Base-by-base conservation (phyloP, 2,329 filamentous ascomycete genomes). In the Orbilia blumenaviensis region DNA sequence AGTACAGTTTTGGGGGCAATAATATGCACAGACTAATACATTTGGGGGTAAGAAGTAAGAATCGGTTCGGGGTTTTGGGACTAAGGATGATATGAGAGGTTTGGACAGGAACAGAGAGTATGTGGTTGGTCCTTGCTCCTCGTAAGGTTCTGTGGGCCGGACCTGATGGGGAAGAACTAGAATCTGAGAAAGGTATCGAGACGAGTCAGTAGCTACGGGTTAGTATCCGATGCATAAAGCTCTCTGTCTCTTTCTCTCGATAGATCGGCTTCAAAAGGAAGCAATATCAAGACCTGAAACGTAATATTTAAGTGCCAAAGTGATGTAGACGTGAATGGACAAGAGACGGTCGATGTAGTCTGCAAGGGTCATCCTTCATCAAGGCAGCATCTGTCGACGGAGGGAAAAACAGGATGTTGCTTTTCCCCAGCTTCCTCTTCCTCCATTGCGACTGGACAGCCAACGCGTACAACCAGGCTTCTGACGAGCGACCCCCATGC, bases 371-470 rank as follows among this genome's bases (percentile, higher is more conserved):
- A 72, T 66, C 67, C 67, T 72, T 72, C 29, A 72, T 38, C 44
- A 62, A 66, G 62, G 69, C 61, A 74, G 58, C 61, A 72, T 29
- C 41, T 32, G n/a, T 63, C 34, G 36, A 66, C 62, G 69, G 62
- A 74, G 63, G 62, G 56, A 46, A 66, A 48, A 58, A 74, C 46
- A 56, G 18, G 27, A 66, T 52, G 25, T 50, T 38, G 21, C 34
- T 63, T 58, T 50, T 69, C 64, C 42, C 72, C 64, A 76, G 38
- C 72, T 76, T 76, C 72, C 72, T 76, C 58, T 68, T 73, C 42
- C 63, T 69, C 64, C 27, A 68, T 61, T 23, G 62, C 48, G 58
- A 56, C 61, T 63, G 44, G 62, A 23, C 29, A 21, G 36, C 48
- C 32, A 56, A 54, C 63, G 48, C 56, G 69, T 61, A 36, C 54